phyloP scores from a whole-genome alignment of 192 early-diverging fungal genomes.

The Backusella parvicylindrica region DNA sequence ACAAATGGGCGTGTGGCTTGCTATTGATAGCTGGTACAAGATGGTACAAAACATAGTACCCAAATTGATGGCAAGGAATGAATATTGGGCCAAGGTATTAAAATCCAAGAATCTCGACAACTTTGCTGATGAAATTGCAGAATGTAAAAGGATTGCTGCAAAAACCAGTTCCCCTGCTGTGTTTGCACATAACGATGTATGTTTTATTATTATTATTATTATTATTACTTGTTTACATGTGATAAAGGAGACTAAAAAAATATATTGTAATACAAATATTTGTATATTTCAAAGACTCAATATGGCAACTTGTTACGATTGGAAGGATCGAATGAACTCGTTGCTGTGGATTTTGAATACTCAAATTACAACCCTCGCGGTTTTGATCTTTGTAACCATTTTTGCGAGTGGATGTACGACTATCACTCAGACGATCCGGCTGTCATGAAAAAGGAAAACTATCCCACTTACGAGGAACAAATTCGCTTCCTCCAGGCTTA shows the following conservation, averaged over 20 bases:
- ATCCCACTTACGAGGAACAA: slow-evolving; percentile 56
- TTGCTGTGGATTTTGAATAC: slow-evolving; percentile 80
- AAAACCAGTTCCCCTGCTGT: slow-evolving; percentile 58
- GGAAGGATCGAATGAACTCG: slow-evolving; percentile 53
- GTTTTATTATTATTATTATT: not conserved
- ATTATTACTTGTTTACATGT: not conserved
- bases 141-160: slow-evolving; percentile 36
- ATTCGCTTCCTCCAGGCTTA: slow-evolving; percentile 63
- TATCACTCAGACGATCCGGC: slow-evolving; percentile 58
- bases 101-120: slow-evolving; percentile 36
- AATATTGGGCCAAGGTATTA: slow-evolving; percentile 1
- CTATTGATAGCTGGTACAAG: slow-evolving; percentile 60
- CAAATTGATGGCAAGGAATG: slow-evolving; percentile 7
- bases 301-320: slow-evolving; percentile 83
- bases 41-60: slow-evolving; percentile 24
- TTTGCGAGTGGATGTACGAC: slow-evolving; percentile 83
- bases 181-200: slow-evolving; percentile 85
- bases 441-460: slow-evolving; percentile 39
- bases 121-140: slow-evolving; percentile 49
- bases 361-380: slow-evolving; percentile 73
- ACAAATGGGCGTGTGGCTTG: slow-evolving; percentile 57
- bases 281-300: slow-evolving; percentile 51
- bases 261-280: not conserved
- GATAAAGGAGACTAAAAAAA: not conserved
- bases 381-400: slow-evolving; percentile 80